Conservation (phyloP, 352 stramenopile species). For the Globisporangium uncinulatum region DNA sequence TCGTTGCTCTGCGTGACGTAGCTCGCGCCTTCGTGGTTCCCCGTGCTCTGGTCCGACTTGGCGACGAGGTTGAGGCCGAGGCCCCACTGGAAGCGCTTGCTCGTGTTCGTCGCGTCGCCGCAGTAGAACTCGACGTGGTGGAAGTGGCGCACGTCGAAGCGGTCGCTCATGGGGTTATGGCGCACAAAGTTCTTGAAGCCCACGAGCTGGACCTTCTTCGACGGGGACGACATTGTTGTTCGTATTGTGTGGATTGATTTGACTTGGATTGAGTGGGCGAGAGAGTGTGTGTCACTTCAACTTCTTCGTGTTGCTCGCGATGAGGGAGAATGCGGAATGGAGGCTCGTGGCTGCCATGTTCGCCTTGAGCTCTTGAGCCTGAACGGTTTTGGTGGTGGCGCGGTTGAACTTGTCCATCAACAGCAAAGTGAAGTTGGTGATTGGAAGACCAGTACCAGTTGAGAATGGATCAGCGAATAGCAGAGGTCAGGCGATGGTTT, state of each 20-base stretch:
- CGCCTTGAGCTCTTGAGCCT: neutral
- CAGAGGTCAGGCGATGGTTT: too few relatives aligned
- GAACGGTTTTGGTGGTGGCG: too few relatives aligned
- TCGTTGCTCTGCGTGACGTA: constrained; percentile 83
- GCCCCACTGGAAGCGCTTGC: constrained; percentile 74
- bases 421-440: too few relatives aligned
- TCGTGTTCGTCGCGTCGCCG: constrained; percentile 69
- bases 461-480: too few relatives aligned
- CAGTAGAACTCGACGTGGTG: constrained; percentile 87
- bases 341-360: too few relatives aligned
- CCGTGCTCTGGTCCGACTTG: constrained; percentile 85
- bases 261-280: too few relatives aligned
- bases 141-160: constrained; percentile 75
- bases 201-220: constrained; percentile 61
- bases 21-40: constrained; percentile 80
- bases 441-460: too few relatives aligned
- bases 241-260: neutral
- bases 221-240: constrained; percentile 7
- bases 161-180: constrained; percentile 70
- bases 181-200: constrained; percentile 73
- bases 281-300: neutral
- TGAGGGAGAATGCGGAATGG: constrained; percentile 1
- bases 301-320: too few relatives aligned
- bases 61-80: constrained; percentile 78
- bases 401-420: too few relatives aligned